Evolutionary conservation across 192 early-diverging fungal genomes (phyloP), one percentile per base, ranked within the genome.

Genomic region (Backusella luteola): DNA sequence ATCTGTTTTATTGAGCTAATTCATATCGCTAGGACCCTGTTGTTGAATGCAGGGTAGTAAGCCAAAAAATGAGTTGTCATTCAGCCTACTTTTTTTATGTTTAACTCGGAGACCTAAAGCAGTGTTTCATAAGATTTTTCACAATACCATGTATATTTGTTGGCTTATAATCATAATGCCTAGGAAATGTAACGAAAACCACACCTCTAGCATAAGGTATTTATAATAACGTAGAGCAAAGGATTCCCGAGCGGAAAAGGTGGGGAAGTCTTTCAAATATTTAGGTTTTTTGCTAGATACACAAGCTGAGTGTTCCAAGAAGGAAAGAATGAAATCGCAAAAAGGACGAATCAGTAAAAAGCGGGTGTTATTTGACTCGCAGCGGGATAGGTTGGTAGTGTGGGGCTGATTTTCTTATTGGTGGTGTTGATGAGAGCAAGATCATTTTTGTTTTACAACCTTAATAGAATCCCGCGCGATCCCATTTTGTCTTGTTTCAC

Each of bases 401-500:
- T 23, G 35, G 34, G 9, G 21, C 19, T 41, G 68, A 23, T 26
- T 35, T 9, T 69, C 38, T 69, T 69, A 69, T 69, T 69, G 68
- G 68, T 38, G 12, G 68, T 69, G 68, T 41, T 35, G 36, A 38
- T 38, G 21, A 39, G 68, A 69, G 35, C 36, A 69, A 39, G 21
- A 41, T 35, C 68, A 12, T 32, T 17, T 35, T 69, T 69, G 34
- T 69, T 63, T 26, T 41, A 39, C 38, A 38, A n/a, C n/a, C 36
- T 1, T 36, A 69, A 69, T 69, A 38, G 21, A 69, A 69, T 69
- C 36, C 68, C 68, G 68, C 68, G 68, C 38, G 36, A 41, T 69
- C 68, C 68, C 68, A 69, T n/a, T 69, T 69, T 69, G 68, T 41
- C 68, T 69, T 35, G 68, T 69, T 69, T 69, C 68, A 69, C 68